A percentile compares a stretch with the other conserved stretches of the same genome.
Conservation (phyloP, 306 rosid genomes). For the Cucurbita moschata region DNA sequence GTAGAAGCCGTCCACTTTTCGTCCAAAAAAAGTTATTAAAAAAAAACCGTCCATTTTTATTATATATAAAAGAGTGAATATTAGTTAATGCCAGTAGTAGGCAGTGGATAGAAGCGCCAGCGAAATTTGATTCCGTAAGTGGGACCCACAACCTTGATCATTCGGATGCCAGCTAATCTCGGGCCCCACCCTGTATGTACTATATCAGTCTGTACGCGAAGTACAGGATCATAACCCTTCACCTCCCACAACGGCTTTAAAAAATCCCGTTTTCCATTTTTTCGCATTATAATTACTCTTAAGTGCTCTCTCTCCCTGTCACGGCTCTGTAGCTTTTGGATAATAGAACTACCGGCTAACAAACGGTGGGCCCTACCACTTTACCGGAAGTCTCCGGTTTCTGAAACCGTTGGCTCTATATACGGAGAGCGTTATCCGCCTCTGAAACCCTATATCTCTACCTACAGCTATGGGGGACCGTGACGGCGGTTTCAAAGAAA, state of each 20-base stretch:
- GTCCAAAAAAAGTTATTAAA: no score
- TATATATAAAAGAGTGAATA: not conserved
- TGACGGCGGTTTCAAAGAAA: conserved; percentile 12
- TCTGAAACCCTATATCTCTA: not conserved
- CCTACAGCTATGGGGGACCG: not conserved
- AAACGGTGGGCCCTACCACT: not conserved
- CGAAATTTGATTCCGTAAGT: not conserved
- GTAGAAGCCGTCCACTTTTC: no score
- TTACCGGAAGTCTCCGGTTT: not conserved
- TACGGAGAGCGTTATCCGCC: conserved; percentile 2
- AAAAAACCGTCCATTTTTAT: no score
- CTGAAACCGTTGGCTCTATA: not conserved
- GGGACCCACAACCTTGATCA: not conserved
- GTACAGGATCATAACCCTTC: not conserved
- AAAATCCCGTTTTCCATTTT: not conserved
- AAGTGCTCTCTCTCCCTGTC: not conserved
- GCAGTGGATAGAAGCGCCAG: not conserved
- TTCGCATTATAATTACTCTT: no score
- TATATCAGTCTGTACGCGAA: not conserved
- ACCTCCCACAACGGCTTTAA: not conserved
- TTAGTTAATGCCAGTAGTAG: not conserved
- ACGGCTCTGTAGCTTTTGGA: not conserved
- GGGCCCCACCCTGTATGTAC: not conserved
- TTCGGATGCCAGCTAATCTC: not conserved
- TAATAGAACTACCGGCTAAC: not conserved